phyloP scores from a whole-genome alignment of 495 filamentous ascomycete genomes.

The Aspergillus ostianus region DNA sequence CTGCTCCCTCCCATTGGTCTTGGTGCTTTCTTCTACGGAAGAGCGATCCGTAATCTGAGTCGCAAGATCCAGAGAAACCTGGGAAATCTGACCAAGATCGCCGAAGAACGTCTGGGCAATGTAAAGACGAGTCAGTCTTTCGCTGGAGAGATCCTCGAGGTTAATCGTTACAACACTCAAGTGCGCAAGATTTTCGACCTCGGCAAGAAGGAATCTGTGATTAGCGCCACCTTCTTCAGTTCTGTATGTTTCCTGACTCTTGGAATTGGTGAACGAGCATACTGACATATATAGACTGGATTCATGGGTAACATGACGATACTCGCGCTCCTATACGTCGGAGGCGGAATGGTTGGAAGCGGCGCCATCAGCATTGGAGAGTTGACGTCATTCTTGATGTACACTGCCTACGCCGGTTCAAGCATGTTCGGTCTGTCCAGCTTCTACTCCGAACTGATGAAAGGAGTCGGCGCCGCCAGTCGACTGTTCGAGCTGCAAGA shows the following conservation, averaged over 20 bases:
- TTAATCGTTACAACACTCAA: conserved; percentile 85
- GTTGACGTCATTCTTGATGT: conserved; percentile 97
- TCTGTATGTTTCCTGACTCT: conserved; percentile 42
- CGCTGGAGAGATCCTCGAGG: conserved; percentile 86
- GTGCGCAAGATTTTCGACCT: conserved; percentile 88
- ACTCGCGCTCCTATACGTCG: conserved; percentile 84
- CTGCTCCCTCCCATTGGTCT: conserved; percentile 93
- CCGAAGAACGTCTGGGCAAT: conserved; percentile 92
- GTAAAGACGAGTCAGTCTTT: conserved; percentile 96
- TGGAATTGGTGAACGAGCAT: neutral
- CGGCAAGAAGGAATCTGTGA: conserved; percentile 78
- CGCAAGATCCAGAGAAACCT: conserved; percentile 90
- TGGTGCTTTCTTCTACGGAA: conserved; percentile 86
- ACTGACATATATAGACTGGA: conserved; percentile 56
- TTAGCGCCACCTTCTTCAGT: conserved; percentile 90
- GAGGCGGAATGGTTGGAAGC: conserved; percentile 81
- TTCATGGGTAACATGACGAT: conserved; percentile 96
- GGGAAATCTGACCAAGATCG: conserved; percentile 90
- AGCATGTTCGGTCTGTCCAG: conserved; percentile 90
- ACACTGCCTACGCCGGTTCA: conserved; percentile 87
- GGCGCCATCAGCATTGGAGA: conserved; percentile 89
- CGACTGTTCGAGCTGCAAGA: conserved; percentile 96
- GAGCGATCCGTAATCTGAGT: conserved; percentile 80
- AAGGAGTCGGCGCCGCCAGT: conserved; percentile 92
- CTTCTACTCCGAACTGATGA: conserved; percentile 99